Conservation (phyloP, 2,329 filamentous ascomycete genomes). For the Fusarium haematococcum region DNA sequence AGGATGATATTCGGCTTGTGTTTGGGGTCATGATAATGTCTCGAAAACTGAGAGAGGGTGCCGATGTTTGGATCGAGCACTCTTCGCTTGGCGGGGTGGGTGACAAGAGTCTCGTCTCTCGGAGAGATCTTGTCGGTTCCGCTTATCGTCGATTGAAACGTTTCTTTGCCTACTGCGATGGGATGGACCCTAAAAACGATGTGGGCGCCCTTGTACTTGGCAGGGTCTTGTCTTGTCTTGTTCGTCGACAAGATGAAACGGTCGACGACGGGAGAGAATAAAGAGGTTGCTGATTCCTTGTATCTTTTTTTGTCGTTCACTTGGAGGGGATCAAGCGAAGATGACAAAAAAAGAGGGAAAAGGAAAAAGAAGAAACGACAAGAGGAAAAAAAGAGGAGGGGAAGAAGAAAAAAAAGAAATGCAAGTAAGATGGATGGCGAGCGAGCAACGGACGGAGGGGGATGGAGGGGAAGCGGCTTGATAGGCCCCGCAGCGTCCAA, state of each 20-base stretch:
- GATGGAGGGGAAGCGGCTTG: slow-evolving; percentile 25
- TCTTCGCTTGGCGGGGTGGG: slow-evolving; percentile 30
- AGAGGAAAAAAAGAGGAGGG: slow-evolving; percentile 2
- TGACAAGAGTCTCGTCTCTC: slow-evolving; percentile 13
- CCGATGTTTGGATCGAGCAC: slow-evolving; percentile 17
- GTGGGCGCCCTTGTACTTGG: slow-evolving; percentile 18
- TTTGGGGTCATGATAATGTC: slow-evolving; percentile 55
- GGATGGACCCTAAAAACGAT: slow-evolving; percentile 16
- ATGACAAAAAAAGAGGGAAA: slow-evolving; percentile 27
- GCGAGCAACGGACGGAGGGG: slow-evolving; percentile 18
- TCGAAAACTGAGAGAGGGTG: slow-evolving; percentile 19
- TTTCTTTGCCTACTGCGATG: slow-evolving; percentile 21
- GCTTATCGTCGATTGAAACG: slow-evolving; percentile 31
- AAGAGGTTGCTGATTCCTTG: slow-evolving; percentile 15
- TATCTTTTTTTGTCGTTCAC: slow-evolving; percentile 34
- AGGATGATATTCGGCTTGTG: slow-evolving; percentile 51
- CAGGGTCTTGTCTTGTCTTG: slow-evolving; percentile 22
- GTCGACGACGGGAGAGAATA: background rate
- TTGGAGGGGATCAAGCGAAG: slow-evolving; percentile 32
- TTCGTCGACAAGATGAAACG: background rate
- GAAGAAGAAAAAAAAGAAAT: slow-evolving; percentile 18
- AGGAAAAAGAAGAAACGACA: background rate
- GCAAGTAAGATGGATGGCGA: slow-evolving; percentile 30
- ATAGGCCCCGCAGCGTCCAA: slow-evolving; percentile 20
- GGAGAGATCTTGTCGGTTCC: slow-evolving; percentile 26